These are phyloP conservation scores for Lithohypha guttulata DNA, from an alignment of 2,329 filamentous ascomycete genomes.

Conservation along the genomic window DNA sequence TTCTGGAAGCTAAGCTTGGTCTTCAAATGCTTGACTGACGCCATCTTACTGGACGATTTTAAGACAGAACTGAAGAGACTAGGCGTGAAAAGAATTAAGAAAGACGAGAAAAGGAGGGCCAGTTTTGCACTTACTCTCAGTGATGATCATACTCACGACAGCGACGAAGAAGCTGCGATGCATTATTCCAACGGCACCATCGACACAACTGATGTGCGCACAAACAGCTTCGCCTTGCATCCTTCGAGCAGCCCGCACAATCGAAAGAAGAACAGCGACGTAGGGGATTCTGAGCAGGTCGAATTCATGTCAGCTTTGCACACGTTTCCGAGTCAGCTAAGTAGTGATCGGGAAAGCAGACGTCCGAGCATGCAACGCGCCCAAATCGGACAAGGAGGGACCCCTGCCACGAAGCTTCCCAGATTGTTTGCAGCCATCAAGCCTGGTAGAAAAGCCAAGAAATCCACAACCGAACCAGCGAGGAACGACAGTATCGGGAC, in stretches of 20 bases:
- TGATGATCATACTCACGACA: slow-evolving; percentile 1
- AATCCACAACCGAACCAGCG: background rate
- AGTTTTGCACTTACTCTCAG: slow-evolving; percentile 16
- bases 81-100: slow-evolving; percentile 17
- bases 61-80: slow-evolving; percentile 39
- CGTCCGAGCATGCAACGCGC: slow-evolving; percentile 1
- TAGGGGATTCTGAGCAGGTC: slow-evolving; percentile 3
- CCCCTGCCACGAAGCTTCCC: slow-evolving; percentile 2
- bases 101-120: slow-evolving; percentile 18
- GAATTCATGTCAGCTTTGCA: slow-evolving; percentile 5
- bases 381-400: slow-evolving; percentile 4
- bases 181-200: slow-evolving; percentile 2
- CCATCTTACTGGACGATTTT: slow-evolving; percentile 58
- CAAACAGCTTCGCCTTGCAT: background rate
- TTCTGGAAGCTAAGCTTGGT: slow-evolving; percentile 52
- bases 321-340: slow-evolving; percentile 6
- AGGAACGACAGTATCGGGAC: background rate
- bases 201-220: background rate
- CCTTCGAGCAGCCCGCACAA: background rate
- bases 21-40: slow-evolving; percentile 58
- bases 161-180: slow-evolving; percentile 5
- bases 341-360: slow-evolving; percentile 6
- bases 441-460: slow-evolving; percentile 5
- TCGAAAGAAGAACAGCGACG: background rate
- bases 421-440: slow-evolving; percentile 8